Evolutionary conservation across 2,329 filamentous ascomycete species (phyloP), one percentile per base, ranked within the genome.

Genomic region (Claviceps sp.): DNA sequence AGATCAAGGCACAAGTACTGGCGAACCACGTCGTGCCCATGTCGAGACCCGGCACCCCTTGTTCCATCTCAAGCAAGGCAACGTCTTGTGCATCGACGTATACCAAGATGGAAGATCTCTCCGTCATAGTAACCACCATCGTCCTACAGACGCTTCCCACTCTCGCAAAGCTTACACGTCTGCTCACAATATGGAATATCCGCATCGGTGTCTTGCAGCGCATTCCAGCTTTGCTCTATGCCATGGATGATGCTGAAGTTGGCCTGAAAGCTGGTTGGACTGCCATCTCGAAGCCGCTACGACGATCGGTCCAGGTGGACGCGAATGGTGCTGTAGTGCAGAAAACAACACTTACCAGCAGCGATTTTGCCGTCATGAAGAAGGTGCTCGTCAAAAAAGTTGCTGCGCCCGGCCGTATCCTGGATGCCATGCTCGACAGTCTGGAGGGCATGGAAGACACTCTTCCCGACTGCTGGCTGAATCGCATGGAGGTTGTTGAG

Each of bases 61-160:
- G 66, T 39, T 63, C 65, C 17, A 60, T 62, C 48, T 62, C 64
- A 17, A 60, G 60, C 22, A 59, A 55, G 37, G 56, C 56, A 2
- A 59, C 74, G 11, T 70, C 73, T 47, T 65, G 74, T 56, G 60
- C 70, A 61, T 71, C 79, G 1, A 71, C 65, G 47, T 87, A 87
- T 66, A 79, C 78, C 56, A 82, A 78, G 55, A 80, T 97, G 73
- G 89, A 93, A 60, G 93, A 97, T 65, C 81, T 95, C 61, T 90
- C 89, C 8, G 88, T 91, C 24, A 77, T 97, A 47, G 79, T 97
- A 52, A 96, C 93, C 1, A 87, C 90, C 30, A 95, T 91, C 38
- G 86, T 95, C 17, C 70, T 98, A n/a, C 87, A 93, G 62, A 82
- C 89, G 3, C 74, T 98, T 19, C 93, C 93, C 1, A 84, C 86